Percentiles rank a stretch among this genome's conserved stretches.
Conservation (phyloP, 768 basidiomycete species). For the Antrodiella citrinella region DNA sequence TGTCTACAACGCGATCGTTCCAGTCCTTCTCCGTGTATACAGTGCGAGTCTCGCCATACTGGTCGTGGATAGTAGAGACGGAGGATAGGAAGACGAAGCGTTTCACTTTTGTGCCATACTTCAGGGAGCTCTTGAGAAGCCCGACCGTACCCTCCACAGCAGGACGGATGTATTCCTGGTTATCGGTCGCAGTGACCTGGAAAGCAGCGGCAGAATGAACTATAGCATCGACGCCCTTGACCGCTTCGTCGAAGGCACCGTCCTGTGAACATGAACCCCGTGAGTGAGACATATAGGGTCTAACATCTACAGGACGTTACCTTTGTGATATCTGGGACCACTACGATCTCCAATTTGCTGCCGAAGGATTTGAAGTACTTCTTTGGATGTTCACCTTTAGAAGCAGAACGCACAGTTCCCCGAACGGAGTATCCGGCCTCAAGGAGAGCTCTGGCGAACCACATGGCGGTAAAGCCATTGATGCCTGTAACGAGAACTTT, state of each 20-base stretch:
- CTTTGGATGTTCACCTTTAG: constrained; percentile 52
- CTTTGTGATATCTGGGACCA: constrained; percentile 63
- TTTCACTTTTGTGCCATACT: constrained; percentile 25
- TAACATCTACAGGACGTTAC: constrained; percentile 19
- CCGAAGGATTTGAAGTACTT: constrained; percentile 46
- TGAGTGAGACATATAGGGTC: not conserved
- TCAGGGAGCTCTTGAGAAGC: constrained; percentile 50
- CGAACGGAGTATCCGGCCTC: constrained; percentile 56
- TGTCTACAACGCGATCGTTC: no score
- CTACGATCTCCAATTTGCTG: constrained; percentile 50
- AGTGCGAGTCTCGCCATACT: not conserved
- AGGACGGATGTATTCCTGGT: constrained; percentile 53
- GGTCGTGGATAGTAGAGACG: constrained; percentile 4
- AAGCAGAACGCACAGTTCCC: constrained; percentile 54
- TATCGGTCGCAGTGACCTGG: constrained; percentile 34
- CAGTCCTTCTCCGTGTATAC: constrained; percentile 21
- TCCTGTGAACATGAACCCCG: constrained; percentile 30
- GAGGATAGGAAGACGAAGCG: not conserved
- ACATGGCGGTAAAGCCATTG: constrained; percentile 51
- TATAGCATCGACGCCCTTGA: constrained; percentile 66
- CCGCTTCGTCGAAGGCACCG: constrained; percentile 70
- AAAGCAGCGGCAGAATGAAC: constrained; percentile 63
- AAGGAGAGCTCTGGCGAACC: constrained; percentile 49
- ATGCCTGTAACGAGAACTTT: constrained; percentile 50
- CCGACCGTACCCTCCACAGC: constrained; percentile 65